phyloP scores from a whole-genome alignment of 2,329 filamentous ascomycete genomes.

The Aspergillus sp. region DNA sequence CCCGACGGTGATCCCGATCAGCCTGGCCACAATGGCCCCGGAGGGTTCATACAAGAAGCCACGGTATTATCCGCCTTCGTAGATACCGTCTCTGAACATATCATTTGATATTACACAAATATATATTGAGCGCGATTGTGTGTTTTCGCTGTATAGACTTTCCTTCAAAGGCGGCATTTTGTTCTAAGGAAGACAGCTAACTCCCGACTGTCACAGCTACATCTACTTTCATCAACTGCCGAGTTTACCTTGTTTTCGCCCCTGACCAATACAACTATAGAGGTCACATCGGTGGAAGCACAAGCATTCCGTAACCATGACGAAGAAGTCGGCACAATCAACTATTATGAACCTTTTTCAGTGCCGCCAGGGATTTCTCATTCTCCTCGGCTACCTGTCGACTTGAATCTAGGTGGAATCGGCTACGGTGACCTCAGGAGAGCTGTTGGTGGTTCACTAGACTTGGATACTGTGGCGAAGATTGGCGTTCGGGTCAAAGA shows the following conservation, averaged over 20 bases:
- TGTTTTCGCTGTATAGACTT: constrained; percentile 33
- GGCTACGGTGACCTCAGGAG: constrained; percentile 81
- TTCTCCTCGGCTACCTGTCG: constrained; percentile 79
- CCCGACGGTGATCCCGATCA: constrained; percentile 40
- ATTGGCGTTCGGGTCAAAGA: constrained; percentile 75
- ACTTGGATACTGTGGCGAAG: constrained; percentile 76
- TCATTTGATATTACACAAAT: constrained; percentile 15
- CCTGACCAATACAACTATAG: constrained; percentile 71
- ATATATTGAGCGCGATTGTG: constrained; percentile 15
- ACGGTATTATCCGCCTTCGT: constrained; percentile 55
- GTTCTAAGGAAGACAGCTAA: constrained; percentile 18
- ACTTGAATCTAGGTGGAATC: constrained; percentile 75
- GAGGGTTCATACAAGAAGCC: constrained; percentile 81
- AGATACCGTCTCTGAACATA: constrained; percentile 20
- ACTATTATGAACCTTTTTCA: constrained; percentile 74
- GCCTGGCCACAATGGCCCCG: constrained; percentile 45
- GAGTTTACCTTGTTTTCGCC: constrained; percentile 84
- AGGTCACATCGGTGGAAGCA: constrained; percentile 79
- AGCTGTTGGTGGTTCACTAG: constrained; percentile 78
- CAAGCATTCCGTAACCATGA: constrained; percentile 83
- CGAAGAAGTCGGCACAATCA: constrained; percentile 75
- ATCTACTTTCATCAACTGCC: constrained; percentile 84
- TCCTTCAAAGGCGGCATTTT: not conserved
- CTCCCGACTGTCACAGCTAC: constrained; percentile 54
- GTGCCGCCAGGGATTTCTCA: constrained; percentile 74